These are phyloP conservation scores for Aspergillus hancockii DNA, from an alignment of 495 filamentous ascomycete genomes.

Conservation along the genomic window DNA sequence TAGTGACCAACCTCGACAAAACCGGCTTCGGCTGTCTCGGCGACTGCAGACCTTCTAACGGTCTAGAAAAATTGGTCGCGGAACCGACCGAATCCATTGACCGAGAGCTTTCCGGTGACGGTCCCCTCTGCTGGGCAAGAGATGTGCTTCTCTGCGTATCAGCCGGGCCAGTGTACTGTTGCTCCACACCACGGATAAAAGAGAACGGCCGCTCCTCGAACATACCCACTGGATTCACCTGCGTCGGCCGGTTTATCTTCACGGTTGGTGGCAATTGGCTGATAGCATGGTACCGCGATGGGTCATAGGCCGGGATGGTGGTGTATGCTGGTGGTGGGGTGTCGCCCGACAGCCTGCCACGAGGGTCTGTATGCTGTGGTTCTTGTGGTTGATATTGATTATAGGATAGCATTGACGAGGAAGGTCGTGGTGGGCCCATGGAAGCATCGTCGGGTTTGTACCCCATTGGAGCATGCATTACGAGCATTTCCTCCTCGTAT, in stretches of 20 bases:
- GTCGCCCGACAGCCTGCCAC: constrained; percentile 1
- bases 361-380: neutral
- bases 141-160: neutral
- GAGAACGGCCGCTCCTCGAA: neutral
- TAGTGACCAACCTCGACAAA: constrained; percentile 43
- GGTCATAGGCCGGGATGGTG: constrained; percentile 22
- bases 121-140: neutral
- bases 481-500: constrained; percentile 25
- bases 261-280: constrained; percentile 5
- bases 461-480: constrained; percentile 10
- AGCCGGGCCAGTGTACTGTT: neutral
- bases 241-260: neutral
- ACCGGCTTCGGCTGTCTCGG: constrained; percentile 38
- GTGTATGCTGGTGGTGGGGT: constrained; percentile 26
- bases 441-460: constrained; percentile 9
- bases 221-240: neutral
- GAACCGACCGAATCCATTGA: constrained; percentile 2
- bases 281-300: constrained; percentile 19
- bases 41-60: constrained; percentile 8
- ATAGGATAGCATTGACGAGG: constrained; percentile 10
- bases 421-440: constrained; percentile 11
- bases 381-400: constrained; percentile 6
- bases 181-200: neutral
- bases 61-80: constrained; percentile 1
- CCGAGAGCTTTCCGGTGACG: constrained; percentile 7